Conservation (phyloP, 352 stramenopile genomes). For the Elongisporangium anandrum region DNA sequence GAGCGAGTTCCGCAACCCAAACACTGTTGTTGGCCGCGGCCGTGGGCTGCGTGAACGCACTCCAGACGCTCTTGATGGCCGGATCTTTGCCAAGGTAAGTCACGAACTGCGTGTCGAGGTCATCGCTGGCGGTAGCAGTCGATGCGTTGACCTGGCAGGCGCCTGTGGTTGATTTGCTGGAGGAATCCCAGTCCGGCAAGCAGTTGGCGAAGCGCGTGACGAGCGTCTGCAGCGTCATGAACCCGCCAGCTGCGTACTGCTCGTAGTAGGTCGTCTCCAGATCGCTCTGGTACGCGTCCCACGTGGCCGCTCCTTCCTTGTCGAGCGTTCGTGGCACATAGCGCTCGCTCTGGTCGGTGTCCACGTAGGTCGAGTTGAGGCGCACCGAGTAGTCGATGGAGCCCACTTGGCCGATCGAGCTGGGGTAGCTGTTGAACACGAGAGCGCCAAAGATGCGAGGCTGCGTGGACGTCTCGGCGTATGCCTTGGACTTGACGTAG, state of each 20-base stretch:
- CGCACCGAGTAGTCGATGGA: conserved; percentile 37
- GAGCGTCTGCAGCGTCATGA: conserved; percentile 48
- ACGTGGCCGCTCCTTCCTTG: conserved; percentile 11
- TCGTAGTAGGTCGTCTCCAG: conserved; percentile 16
- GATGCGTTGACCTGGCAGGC: conserved; percentile 16
- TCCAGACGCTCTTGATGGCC: background rate
- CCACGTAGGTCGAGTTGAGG: conserved; percentile 31
- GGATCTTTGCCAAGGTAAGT: background rate
- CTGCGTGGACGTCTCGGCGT: conserved; percentile 14
- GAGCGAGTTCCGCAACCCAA: background rate
- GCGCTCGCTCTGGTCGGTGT: conserved; percentile 2
- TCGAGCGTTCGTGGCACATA: conserved; percentile 27
- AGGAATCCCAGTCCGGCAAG: conserved; percentile 24
- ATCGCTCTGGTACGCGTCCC: conserved; percentile 14
- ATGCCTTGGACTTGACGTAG: conserved; percentile 34
- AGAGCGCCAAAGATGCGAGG: conserved; percentile 38
- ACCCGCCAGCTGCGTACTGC: conserved; percentile 24
- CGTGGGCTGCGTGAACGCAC: conserved; percentile 23
- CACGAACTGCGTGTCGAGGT: conserved; percentile 13
- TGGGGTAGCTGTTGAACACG: conserved; percentile 34
- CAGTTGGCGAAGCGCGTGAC: conserved; percentile 40
- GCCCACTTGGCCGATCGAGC: conserved; percentile 12
- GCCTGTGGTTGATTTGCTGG: conserved; percentile 14
- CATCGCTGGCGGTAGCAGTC: conserved; percentile 4
- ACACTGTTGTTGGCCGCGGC: conserved; percentile 41